phyloP scores from a whole-genome alignment of 495 filamentous ascomycete species.

The Trichoderma virens region DNA sequence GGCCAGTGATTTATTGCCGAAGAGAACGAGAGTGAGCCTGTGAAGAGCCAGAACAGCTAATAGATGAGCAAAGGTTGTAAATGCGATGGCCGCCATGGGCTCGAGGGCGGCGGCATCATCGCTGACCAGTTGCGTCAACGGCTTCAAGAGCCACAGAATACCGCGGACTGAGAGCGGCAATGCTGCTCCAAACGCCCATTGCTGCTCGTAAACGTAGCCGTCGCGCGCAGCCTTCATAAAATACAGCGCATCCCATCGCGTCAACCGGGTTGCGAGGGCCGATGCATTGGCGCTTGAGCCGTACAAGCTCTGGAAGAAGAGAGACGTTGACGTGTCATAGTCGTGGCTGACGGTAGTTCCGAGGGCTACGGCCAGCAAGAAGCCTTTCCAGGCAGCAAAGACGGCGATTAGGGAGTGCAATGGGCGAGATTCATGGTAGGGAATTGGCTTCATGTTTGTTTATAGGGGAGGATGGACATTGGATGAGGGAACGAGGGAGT shows the following conservation, averaged over 20 bases:
- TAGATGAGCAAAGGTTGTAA: conserved; percentile 69
- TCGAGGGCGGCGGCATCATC: conserved; percentile 12
- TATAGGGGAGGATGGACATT: background rate
- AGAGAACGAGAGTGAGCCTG: conserved; percentile 41
- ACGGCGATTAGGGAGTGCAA: conserved; percentile 24
- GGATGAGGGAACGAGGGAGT: background rate
- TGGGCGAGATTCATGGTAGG: conserved; percentile 17
- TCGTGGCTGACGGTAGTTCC: conserved; percentile 57
- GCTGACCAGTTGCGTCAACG: conserved; percentile 1
- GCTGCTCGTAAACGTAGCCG: conserved; percentile 84
- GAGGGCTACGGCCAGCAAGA: conserved; percentile 58
- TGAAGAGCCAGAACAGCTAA: conserved; percentile 66
- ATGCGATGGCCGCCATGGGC: conserved; percentile 46
- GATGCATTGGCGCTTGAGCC: conserved; percentile 21
- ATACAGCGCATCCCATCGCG: conserved; percentile 91
- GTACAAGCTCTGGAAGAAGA: conserved; percentile 50
- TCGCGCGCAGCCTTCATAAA: conserved; percentile 59
- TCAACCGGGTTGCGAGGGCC: conserved; percentile 46
- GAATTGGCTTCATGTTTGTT: background rate
- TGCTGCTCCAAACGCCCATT: conserved; percentile 79
- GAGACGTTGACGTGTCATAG: conserved; percentile 81
- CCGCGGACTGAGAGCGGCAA: conserved; percentile 44
- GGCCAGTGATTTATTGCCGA: conserved; percentile 44
- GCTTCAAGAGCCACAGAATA: conserved; percentile 31
- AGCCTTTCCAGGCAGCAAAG: conserved; percentile 60